A percentile compares a stretch with the other conserved stretches of the same genome.
Conservation (phyloP, 176 grass and related monocot species). For the Aegilops speltoides region DNA sequence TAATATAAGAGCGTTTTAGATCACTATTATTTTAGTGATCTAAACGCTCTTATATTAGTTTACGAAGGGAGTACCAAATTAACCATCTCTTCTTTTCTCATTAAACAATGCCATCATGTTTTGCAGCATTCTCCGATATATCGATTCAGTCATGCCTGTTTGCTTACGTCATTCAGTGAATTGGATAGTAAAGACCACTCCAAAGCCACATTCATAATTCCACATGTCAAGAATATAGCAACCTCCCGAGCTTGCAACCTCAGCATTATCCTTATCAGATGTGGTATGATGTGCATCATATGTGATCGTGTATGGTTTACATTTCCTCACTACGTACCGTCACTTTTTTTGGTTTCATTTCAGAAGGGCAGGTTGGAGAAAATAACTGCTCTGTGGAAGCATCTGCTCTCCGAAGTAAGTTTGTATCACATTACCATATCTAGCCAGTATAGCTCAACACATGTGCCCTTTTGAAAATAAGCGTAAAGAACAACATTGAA, state of each 20-base stretch:
- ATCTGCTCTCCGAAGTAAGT: slow-evolving; percentile 56
- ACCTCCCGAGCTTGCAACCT: slow-evolving; percentile 59
- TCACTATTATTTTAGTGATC: too few species aligned
- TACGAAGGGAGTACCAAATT: too few species aligned
- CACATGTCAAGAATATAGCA: slow-evolving; percentile 77
- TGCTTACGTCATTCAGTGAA: slow-evolving; percentile 65
- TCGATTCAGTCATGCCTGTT: slow-evolving; percentile 55
- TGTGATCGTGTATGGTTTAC: slow-evolving; percentile 7
- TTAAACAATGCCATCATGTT: slow-evolving; percentile 1
- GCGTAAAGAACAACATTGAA: background rate
- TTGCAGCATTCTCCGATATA: slow-evolving; percentile 74
- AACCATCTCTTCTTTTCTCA: background rate
- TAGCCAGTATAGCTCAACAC: background rate
- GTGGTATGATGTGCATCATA: slow-evolving; percentile 55
- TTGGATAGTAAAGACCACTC: slow-evolving; percentile 61
- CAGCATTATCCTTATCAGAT: slow-evolving; percentile 70
- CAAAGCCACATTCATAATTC: slow-evolving; percentile 81
- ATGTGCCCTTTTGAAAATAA: background rate
- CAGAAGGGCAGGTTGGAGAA: slow-evolving; percentile 32
- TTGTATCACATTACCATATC: background rate
- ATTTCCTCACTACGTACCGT: background rate
- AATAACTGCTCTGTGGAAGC: slow-evolving; percentile 34
- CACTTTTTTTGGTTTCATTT: background rate
- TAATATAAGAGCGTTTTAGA: too few species aligned
- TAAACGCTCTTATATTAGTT: too few species aligned